These are phyloP conservation scores for Larix kaempferi DNA, from an alignment of 75 land plant species.

Conservation along the genomic window DNA sequence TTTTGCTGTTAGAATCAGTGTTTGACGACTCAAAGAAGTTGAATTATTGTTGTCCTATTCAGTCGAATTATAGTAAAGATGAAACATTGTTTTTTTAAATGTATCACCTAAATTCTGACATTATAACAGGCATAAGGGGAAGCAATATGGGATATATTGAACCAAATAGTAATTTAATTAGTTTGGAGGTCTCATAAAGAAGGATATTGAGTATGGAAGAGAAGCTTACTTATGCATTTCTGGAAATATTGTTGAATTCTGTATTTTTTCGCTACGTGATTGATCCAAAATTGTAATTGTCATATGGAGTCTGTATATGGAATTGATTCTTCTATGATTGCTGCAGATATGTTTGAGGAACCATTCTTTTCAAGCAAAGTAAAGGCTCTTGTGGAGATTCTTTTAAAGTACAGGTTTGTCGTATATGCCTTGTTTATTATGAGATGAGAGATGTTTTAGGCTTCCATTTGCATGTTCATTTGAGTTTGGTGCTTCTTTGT, in stretches of 20 bases:
- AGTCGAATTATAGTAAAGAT: not conserved
- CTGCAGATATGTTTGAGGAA: constrained; percentile 32
- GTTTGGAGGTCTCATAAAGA: not conserved
- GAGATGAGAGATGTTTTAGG: not conserved
- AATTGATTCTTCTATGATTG: constrained; percentile 17
- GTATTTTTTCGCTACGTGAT: not conserved
- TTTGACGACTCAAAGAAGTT: not conserved
- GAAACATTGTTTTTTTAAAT: not conserved
- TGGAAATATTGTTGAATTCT: not conserved
- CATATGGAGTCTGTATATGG: constrained; percentile 16
- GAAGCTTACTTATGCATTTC: not conserved
- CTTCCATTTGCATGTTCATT: not conserved
- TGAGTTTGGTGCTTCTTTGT: not conserved
- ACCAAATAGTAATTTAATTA: not conserved
- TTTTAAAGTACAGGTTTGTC: constrained; percentile 43
- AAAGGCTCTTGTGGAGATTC: constrained; percentile 36
- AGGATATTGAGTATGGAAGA: not conserved
- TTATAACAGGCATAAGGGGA: not conserved
- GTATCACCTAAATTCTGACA: not conserved
- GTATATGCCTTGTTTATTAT: not conserved
- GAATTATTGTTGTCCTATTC: not conserved
- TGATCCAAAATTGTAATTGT: not conserved
- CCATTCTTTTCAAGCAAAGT: constrained; percentile 60
- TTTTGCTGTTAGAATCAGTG: not conserved
- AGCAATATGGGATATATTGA: not conserved